Percentiles rank a stretch among this genome's conserved stretches.
Evolutionary conservation across 129 eudicot genomes (phyloP).

Genomic region (Flaveria ramosissima): DNA sequence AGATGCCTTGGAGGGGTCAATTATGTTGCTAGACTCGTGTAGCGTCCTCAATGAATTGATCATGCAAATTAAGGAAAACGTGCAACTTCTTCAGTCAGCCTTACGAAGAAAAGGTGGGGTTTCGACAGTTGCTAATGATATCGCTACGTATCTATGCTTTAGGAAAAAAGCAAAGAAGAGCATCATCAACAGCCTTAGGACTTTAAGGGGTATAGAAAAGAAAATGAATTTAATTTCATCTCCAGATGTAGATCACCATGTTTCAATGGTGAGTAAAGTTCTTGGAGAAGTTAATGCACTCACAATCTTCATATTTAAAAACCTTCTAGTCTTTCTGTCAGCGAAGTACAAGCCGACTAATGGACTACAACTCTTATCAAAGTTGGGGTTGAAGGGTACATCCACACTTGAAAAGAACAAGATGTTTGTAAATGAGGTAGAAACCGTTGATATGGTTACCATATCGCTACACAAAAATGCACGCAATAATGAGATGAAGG

Average conservation of each 20-base stretch:
- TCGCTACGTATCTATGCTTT: slow-evolving; percentile 25
- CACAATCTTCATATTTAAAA: slow-evolving; percentile 32
- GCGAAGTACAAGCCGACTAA: slow-evolving; percentile 8
- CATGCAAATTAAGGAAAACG: slow-evolving; percentile 40
- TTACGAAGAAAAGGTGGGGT: slow-evolving; percentile 46
- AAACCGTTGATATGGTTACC: slow-evolving; percentile 22
- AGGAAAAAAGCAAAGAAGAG: slow-evolving; percentile 46
- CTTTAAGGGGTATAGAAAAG: slow-evolving; percentile 40
- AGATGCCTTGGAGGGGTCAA: slow-evolving; percentile 40
- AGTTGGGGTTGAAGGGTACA: slow-evolving; percentile 2
- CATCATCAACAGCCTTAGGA: slow-evolving; percentile 34
- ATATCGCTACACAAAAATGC: background rate
- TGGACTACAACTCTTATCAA: slow-evolving; percentile 8
- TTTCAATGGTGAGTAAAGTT: slow-evolving; percentile 27
- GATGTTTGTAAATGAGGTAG: slow-evolving; percentile 17
- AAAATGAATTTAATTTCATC: slow-evolving; percentile 22
- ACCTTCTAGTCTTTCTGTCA: slow-evolving; percentile 30
- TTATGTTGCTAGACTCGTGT: slow-evolving; percentile 46
- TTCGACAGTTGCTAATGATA: slow-evolving; percentile 21
- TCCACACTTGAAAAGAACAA: background rate
- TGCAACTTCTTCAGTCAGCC: slow-evolving; percentile 48
- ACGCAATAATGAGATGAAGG: background rate
- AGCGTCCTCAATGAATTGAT: slow-evolving; percentile 32
- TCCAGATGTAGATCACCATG: slow-evolving; percentile 17
- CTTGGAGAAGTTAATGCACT: slow-evolving; percentile 33